Evolutionary conservation across 2,329 filamentous ascomycete species (phyloP), one percentile per base, ranked within the genome.

Genomic region (Scorias spongiosa): DNA sequence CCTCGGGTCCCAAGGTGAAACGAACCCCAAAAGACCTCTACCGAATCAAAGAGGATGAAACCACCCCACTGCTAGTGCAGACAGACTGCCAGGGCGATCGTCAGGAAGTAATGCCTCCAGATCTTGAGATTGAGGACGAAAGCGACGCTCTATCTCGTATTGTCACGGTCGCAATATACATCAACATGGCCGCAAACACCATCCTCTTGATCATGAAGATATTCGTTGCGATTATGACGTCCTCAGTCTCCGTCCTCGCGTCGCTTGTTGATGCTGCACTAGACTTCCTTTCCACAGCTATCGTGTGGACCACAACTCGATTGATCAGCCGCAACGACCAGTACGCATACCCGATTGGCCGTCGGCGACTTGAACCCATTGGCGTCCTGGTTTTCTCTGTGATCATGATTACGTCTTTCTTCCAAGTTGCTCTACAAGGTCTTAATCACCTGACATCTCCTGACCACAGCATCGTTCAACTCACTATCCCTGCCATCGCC

Each of bases 1-100:
- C 48, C 2, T 54, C 54, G 44, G 51, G 52, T 20, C 41, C 46
- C 42, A 79, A 74, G 54, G 68, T 86, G 50, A 84, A 84, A 60
- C 75, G 84, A 42, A 94, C 87, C 0, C 85, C 86, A 1, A 84
- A 84, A 58, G 84, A 88, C 54, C 77, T 95, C 43, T 94, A 93
- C 62, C 84, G 83, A 34, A 74, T 78, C 29, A 66, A 66, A 2
- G 78, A 79, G 14, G 81, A 86, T 57, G 74, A 75, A 40, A 49
- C 43, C 29, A 74, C 78, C 1, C 78, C 84, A 1, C 68, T 88
- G 17, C 69, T 87, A 28, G 59, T 63, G 28, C 60, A 63, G 37
- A 63, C 56, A 10, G 54, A 63, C 18, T 64, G 70, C 17, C 64
- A 69, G 10, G 65, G 66, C n/a, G 62, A 63, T 17, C 64, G 67